Conservation (phyloP, 2,329 filamentous ascomycete species). For the Raffaelea ambrosiae region DNA sequence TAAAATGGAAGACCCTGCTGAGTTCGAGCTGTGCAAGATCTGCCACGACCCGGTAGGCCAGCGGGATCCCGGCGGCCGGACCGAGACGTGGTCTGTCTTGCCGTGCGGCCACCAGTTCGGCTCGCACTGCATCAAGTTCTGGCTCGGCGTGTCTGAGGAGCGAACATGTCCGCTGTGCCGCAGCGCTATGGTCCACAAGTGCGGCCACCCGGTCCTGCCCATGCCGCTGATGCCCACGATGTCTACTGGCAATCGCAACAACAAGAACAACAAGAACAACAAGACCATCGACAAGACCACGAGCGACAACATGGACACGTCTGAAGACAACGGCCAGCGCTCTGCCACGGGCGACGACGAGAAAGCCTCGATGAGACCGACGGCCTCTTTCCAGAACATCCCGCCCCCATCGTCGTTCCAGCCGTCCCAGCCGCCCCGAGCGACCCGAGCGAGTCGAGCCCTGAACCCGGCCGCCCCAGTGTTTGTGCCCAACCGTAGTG, state of each 20-base stretch:
- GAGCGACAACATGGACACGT: neutral
- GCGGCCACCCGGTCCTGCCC: conserved; percentile 25
- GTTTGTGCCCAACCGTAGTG: too few species aligned
- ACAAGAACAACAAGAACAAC: neutral
- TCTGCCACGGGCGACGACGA: too few species aligned
- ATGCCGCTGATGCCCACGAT: conserved; percentile 1
- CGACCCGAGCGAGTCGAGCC: too few species aligned
- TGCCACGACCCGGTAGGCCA: conserved; percentile 32
- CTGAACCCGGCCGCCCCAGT: too few species aligned
- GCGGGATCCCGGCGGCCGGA: conserved; percentile 25
- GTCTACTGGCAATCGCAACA: too few species aligned
- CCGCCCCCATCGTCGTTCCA: too few species aligned
- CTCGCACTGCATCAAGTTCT: conserved; percentile 32
- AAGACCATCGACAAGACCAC: neutral
- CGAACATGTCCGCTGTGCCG: conserved; percentile 33
- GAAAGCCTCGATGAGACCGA: neutral
- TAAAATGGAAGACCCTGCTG: neutral
- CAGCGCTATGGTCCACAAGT: conserved; percentile 18
- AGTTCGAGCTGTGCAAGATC: conserved; percentile 26
- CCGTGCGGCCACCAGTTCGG: conserved; percentile 37
- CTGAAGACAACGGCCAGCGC: too few species aligned
- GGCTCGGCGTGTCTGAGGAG: conserved; percentile 26
- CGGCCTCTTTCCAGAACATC: neutral
- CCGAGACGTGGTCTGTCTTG: conserved; percentile 30
- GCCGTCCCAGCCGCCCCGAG: too few species aligned